These are phyloP conservation scores for Trichoderma virens DNA, from an alignment of 495 filamentous ascomycete species.

Conservation along the genomic window DNA sequence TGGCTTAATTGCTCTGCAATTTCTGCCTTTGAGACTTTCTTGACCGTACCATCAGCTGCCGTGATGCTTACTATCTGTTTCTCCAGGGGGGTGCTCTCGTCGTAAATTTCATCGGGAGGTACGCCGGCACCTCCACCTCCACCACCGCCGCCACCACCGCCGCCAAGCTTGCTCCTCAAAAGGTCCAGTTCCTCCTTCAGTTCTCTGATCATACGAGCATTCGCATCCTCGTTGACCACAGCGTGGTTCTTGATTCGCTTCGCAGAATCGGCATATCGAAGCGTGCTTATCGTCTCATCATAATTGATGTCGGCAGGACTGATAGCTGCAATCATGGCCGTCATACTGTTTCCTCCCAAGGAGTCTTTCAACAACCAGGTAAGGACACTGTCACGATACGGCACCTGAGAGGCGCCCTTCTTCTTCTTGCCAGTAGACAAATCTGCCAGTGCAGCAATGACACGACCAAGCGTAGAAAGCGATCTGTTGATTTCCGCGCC, in stretches of 20 bases:
- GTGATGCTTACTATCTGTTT: constrained; percentile 95
- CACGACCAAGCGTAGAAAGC: constrained; percentile 91
- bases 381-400: constrained; percentile 93
- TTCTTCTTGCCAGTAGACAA: constrained; percentile 82
- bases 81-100: constrained; percentile 84
- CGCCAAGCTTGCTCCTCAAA: constrained; percentile 74
- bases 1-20: constrained; percentile 94
- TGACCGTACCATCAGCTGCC: constrained; percentile 73
- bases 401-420: constrained; percentile 69
- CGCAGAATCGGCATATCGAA: constrained; percentile 94
- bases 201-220: constrained; percentile 97
- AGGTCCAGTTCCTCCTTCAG: constrained; percentile 90
- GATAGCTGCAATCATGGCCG: constrained; percentile 98
- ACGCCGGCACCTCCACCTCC: constrained; percentile 38
- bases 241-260: constrained; percentile 99
- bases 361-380: constrained; percentile 98
- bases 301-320: constrained; percentile 99
- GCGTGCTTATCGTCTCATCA: constrained; percentile 90
- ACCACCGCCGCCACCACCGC: constrained; percentile 37
- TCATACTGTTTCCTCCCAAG: constrained; percentile 97
- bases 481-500: constrained; percentile 98
- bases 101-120: constrained; percentile 70
- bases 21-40: constrained; percentile 96
- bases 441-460: constrained; percentile 94
- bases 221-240: constrained; percentile 97